A percentile compares a stretch with the other conserved stretches of the same genome.
phyloP scores from a whole-genome alignment of 305 asterid species.

The Fraxinus albicans region DNA sequence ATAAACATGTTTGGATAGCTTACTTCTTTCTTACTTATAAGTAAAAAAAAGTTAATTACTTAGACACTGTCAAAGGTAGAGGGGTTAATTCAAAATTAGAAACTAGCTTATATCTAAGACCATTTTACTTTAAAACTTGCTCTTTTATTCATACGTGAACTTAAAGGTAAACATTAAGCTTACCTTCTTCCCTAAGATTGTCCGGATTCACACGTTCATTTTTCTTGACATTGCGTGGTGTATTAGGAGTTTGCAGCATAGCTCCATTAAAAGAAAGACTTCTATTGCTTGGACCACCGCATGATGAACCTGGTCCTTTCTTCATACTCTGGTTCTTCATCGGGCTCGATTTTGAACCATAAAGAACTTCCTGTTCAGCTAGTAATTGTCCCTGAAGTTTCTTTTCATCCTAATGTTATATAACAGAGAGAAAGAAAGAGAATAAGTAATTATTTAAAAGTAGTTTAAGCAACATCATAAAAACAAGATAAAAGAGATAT shows the following conservation, averaged over 20 bases:
- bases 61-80: background rate
- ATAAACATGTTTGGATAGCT: background rate
- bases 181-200: slow-evolving; percentile 23
- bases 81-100: background rate
- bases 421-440: background rate
- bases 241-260: slow-evolving; percentile 32
- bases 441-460: background rate
- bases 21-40: background rate
- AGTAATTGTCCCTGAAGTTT: slow-evolving; percentile 55
- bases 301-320: slow-evolving; percentile 38
- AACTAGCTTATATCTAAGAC: background rate
- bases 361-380: slow-evolving; percentile 53
- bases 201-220: slow-evolving; percentile 29
- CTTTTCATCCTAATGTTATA: slow-evolving; percentile 43
- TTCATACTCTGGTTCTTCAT: slow-evolving; percentile 47
- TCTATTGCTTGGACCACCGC: slow-evolving; percentile 33
- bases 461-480: background rate
- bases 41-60: background rate
- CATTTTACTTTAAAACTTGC: background rate
- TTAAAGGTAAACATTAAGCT: background rate
- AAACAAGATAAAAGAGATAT: background rate
- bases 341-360: slow-evolving; percentile 59
- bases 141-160: background rate
- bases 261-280: slow-evolving; percentile 46
- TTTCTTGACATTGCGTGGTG: slow-evolving; percentile 39